Evolutionary conservation across 768 basidiomycete species (phyloP), one percentile per base, ranked within the genome.

Genomic region (Termitomyces sp.): DNA sequence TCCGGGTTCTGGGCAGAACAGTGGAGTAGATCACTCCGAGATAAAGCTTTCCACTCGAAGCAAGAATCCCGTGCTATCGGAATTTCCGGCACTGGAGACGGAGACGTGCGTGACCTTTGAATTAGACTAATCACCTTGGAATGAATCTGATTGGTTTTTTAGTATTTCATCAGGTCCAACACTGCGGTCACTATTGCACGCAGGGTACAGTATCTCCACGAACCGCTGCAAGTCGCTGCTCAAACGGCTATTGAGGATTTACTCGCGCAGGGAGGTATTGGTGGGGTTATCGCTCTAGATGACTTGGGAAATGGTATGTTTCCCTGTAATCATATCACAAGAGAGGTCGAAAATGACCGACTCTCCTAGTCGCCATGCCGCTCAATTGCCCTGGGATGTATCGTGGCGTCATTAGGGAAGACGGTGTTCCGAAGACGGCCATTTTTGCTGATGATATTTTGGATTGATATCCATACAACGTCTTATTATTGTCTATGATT

Each of bases 1-100:
- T 76, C 83, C 12, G 92, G 92, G 0, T 94, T 87, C 73, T 94
- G 91, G 91, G 89, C 91, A 9, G 91, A 91, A 67, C 86, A 91
- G 72, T 94, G 92, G 91, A 63, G 61, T 58, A 61, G 60, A 37
- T 53, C 50, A 65, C 64, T 82, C 0, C 45, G 60, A 38, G 49
- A 31, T 20, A 66, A 54, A 37, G 6, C 65, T 6, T 59, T 64
- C 25, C 70, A 62, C 25, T 72, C 79, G 3, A 76, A 74, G 47
- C 62, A 68, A 31, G 62, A 66, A 15, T 65, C 69, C 10, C 70
- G 67, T 31, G 89, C 85, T 8, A 75, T 94, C 29, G 91, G 91
- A 4, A 75, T 94, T n/a, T 91, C 89, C 36, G 90, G 92, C 0
- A 94, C 92, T 12, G 92, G 92, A 7, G 86, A 93, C 65, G 92